Evolutionary conservation across 164 flowering plant species (phyloP), one percentile per base, ranked within the genome.

Genomic region (Macadamia tetraphylla): DNA sequence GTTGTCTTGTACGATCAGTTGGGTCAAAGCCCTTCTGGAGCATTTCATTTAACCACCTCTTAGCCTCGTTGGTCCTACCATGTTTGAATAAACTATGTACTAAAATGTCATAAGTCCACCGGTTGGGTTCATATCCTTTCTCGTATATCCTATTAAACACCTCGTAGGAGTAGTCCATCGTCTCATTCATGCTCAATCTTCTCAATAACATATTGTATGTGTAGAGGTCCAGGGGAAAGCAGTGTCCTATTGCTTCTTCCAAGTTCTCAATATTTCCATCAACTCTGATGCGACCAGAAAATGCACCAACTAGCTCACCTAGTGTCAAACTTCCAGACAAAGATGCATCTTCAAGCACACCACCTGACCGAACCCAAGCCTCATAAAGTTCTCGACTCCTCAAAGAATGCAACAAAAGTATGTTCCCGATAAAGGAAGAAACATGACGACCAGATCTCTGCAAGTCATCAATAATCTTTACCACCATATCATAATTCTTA

Each of bases 381-480:
- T 68, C 59, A 57, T 71, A 82, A 9, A 91, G 74, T 43, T 79
- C 70, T 42, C 29, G 68, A 66, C 49, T 67, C 60, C 65, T 74
- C 57, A 82, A 58, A 32, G 89, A 70, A 78, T 87, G 82, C 40
- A 74, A 73, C 73, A 94, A 68, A 64, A 94, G 85, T 10, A 65
- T n/a, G 58, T 90, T 90, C 7, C 91, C 92, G 13, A 86, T 79
- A 67, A 86, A 94, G 35, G 93, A 71, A 67, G 98, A 84, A 67
- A 85, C 15, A 0, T 6, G 75, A 8, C 86, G 85, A 8, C 92
- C 81, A 5, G 44, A 62, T 73, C 71, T 75, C 70, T 75, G 78
- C 46, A 87, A 63, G 29, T 86, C 91, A 44, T 79, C 69, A 29
- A 94, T 44, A 60, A 87, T 61, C 66, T 74, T 32, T 46, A 87